phyloP scores from a whole-genome alignment of 1,139 yeast species.

The Debaryomycetaceae sp. region DNA sequence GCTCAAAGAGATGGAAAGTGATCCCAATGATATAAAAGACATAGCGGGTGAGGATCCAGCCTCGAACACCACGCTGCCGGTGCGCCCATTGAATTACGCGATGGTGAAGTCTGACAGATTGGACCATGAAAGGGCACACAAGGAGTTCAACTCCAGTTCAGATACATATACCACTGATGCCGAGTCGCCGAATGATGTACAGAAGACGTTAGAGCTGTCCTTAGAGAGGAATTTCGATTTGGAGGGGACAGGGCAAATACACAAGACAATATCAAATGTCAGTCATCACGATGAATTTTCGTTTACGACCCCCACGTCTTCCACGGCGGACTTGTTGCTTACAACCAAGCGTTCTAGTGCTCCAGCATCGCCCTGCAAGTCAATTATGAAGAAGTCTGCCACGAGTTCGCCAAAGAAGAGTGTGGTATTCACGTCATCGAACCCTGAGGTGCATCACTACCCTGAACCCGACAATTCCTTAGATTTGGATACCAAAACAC shows the following conservation, averaged over 20 bases:
- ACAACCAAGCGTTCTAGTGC: neutral
- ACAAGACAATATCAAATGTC: conserved; percentile 13
- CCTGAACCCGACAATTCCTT: conserved; percentile 10
- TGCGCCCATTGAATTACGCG: conserved; percentile 33
- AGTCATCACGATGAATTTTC: conserved; percentile 27
- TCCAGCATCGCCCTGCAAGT: conserved; percentile 34
- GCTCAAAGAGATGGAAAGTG: conserved; percentile 23
- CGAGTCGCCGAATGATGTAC: conserved; percentile 12
- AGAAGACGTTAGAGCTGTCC: conserved; percentile 9
- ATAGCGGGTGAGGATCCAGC: conserved; percentile 6
- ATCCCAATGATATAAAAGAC: conserved; percentile 8
- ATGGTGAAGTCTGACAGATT: conserved; percentile 6
- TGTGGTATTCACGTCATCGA: conserved; percentile 34
- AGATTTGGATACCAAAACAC: conserved; percentile 2
- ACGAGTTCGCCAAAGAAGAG: conserved; percentile 35
- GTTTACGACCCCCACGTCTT: conserved; percentile 25
- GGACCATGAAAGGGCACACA: conserved; percentile 4
- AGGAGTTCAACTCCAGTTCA: conserved; percentile 39
- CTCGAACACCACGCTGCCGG: conserved; percentile 27
- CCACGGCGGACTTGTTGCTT: neutral
- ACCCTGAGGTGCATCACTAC: conserved; percentile 39
- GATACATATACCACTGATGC: conserved; percentile 42
- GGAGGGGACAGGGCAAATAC: conserved; percentile 16
- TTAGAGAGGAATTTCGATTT: conserved; percentile 29
- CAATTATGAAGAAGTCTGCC: conserved; percentile 37